These are phyloP conservation scores for Trapa bicornis DNA, from an alignment of 345 rosid species.

Conservation along the genomic window DNA sequence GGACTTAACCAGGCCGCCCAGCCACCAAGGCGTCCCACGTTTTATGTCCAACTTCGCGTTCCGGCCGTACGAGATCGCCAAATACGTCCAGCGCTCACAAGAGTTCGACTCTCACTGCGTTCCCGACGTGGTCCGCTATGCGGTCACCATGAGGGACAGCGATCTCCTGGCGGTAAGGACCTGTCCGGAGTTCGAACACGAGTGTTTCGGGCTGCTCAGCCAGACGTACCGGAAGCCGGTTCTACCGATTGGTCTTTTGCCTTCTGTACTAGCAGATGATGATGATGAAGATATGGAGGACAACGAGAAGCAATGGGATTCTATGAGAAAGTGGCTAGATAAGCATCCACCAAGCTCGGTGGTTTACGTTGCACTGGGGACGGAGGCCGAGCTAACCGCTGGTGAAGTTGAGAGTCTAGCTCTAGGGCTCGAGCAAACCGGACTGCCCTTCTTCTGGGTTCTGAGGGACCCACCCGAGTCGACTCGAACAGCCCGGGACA, in stretches of 20 bases:
- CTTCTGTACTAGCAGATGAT: conserved; percentile 10
- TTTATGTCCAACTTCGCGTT: conserved; percentile 22
- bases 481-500: conserved; percentile 15
- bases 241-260: conserved; percentile 39
- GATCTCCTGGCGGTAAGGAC: conserved; percentile 32
- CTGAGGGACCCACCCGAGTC: conserved; percentile 18
- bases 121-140: conserved; percentile 17
- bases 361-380: conserved; percentile 31
- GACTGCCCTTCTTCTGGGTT: conserved; percentile 32
- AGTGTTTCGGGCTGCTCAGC: conserved; percentile 25
- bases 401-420: conserved; percentile 23
- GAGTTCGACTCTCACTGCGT: conserved; percentile 14
- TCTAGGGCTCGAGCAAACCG: conserved; percentile 27
- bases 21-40: conserved; percentile 19
- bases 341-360: conserved; percentile 11
- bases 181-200: conserved; percentile 37
- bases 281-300: conserved; percentile 10
- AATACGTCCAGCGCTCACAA: conserved; percentile 10
- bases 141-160: conserved; percentile 14
- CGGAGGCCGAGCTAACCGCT: conserved; percentile 21
- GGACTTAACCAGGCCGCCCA: conserved; percentile 18
- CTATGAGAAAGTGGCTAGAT: conserved; percentile 25
- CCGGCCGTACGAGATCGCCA: conserved; percentile 18
- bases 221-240: conserved; percentile 26
- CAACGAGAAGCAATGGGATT: conserved; percentile 12